Base-by-base conservation (phyloP, 306 rosid genomes). In the Echinosophora koreensis region DNA sequence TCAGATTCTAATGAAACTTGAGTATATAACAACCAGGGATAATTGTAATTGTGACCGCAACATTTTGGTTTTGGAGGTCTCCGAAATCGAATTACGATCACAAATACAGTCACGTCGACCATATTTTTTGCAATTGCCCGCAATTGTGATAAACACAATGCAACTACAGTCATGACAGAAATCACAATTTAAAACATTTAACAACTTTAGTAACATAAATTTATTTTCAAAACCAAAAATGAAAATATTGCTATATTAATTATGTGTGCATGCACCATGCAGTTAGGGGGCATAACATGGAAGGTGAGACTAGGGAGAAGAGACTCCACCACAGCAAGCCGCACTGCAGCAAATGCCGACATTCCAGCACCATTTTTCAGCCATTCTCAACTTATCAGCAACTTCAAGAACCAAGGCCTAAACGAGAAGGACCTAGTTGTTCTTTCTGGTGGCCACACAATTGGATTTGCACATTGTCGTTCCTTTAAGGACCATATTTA, bases 221-320 rank as follows among this genome's bases (percentile, higher is more conserved):
- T 35, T 35, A 4, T 35, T 35, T 4, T 4, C 4, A 4, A 5
- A 4, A 35, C 4, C 5, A 35, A 30, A 6, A 35, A 35, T 35
- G 39, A 35, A 35, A 35, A 4, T 22, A 22, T 35, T 35, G 5
- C 39, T 35, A 35, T 35, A 10, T 42, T 3, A 30, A 63, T 69
- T 28, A 7, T 17, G 5, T 17, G 5, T 2, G 38, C 9, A 16
- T 11, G 13, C 13, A 27, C 5, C 13, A n/a, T 68, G 49, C 80
- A 88, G 92, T 60, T 88, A 77, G 88, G 92, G 27, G 90, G 92
- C 5, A 81, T 86, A 9, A 28, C 78, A 6, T 88, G 92, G 90
- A 39, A 56, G 0, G 87, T 84, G n/a, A 41, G 9, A n/a, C 14
- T 88, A 0, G 88, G 92, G 1, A 86, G 92, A 63, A 86, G 86